Evolutionary conservation across 441 rosid genomes (phyloP), one percentile per base, ranked within the genome.

Genomic region (Corymbia calophylla): DNA sequence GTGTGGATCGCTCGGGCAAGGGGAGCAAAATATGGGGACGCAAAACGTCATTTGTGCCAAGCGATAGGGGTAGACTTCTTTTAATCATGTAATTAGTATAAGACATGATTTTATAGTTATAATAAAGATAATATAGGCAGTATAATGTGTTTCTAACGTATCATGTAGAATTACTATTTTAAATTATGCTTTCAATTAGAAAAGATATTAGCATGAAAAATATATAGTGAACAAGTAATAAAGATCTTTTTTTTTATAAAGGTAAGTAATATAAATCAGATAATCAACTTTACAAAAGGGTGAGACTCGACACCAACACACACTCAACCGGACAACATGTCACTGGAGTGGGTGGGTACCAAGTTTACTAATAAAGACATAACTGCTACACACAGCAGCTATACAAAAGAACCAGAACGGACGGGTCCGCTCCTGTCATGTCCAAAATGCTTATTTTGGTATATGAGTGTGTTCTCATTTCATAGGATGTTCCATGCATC

Each of bases 371-470:
- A n/a, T n/a, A n/a, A n/a, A n/a, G n/a, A n/a, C n/a, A n/a, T n/a
- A n/a, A n/a, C n/a, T n/a, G n/a, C n/a, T n/a, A n/a, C n/a, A n/a
- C n/a, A n/a, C n/a, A n/a, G n/a, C n/a, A n/a, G n/a, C n/a, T n/a
- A n/a, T n/a, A n/a, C n/a, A n/a, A n/a, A n/a, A n/a, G n/a, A n/a
- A n/a, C n/a, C n/a, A n/a, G n/a, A n/a, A n/a, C n/a, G n/a, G n/a
- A n/a, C n/a, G n/a, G n/a, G n/a, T n/a, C n/a, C n/a, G n/a, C n/a
- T n/a, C n/a, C n/a, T n/a, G n/a, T n/a, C n/a, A n/a, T n/a, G n/a
- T n/a, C n/a, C 1, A 0, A 0, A n/a, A 29, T 0, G 0, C 35
- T n/a, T 7, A 60, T 60, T 60, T 60, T 60, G 11, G 66, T 60
- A 2, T 60, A 60, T 27, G 31, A 27, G 31, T 60, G 12, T 60